phyloP scores from a whole-genome alignment of 176 grass and related monocot species.

The Musa acuminata region DNA sequence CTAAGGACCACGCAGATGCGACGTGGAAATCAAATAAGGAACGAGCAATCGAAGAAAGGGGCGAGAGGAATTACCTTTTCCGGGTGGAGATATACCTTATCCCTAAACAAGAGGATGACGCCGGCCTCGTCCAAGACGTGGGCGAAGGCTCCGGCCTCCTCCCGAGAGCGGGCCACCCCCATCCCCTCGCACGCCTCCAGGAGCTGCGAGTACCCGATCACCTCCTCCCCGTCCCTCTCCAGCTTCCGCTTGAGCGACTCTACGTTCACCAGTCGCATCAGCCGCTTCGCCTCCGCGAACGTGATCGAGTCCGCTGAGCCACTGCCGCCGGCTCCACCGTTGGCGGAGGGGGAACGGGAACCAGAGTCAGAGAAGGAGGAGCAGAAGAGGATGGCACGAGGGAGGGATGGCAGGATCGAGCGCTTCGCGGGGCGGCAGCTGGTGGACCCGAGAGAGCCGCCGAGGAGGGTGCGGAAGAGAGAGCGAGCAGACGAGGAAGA shows the following conservation, averaged over 20 bases:
- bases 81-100: slow-evolving; percentile 91
- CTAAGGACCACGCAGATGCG: neutral
- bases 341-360: neutral
- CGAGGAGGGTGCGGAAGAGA: slow-evolving; percentile 19
- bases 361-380: slow-evolving; percentile 21
- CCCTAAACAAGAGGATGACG: slow-evolving; percentile 75
- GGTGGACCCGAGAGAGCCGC: slow-evolving; percentile 22
- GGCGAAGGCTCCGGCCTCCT: slow-evolving; percentile 61
- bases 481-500: slow-evolving; percentile 1
- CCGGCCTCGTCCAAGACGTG: slow-evolving; percentile 85
- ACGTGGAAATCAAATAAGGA: neutral
- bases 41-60: neutral
- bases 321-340: slow-evolving; percentile 1
- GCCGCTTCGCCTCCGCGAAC: slow-evolving; percentile 53
- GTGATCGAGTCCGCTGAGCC: slow-evolving; percentile 35
- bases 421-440: slow-evolving; percentile 7
- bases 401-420: neutral
- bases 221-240: slow-evolving; percentile 49
- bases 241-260: slow-evolving; percentile 68
- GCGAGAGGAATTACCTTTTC: slow-evolving; percentile 47
- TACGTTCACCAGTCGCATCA: slow-evolving; percentile 79
- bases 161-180: slow-evolving; percentile 55
- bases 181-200: slow-evolving; percentile 63
- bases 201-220: slow-evolving; percentile 64
- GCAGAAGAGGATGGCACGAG: slow-evolving; percentile 12